Conservation (phyloP, 495 filamentous ascomycete species). For the Hypoxylon fragiforme region DNA sequence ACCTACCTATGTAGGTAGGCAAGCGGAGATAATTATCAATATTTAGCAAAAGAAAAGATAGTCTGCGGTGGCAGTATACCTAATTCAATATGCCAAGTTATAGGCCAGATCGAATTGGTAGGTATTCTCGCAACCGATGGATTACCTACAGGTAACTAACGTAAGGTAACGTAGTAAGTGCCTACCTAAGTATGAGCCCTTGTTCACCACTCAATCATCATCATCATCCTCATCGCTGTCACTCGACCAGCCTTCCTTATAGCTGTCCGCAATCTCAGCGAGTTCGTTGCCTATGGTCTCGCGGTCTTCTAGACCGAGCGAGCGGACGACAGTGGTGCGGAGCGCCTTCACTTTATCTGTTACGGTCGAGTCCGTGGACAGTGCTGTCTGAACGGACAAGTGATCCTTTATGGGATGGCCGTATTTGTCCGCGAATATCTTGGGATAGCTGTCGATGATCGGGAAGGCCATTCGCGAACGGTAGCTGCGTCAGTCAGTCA, state of each 20-base stretch:
- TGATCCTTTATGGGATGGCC: slow-evolving; percentile 41
- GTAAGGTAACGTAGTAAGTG: too few relatives aligned
- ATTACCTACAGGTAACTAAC: too few relatives aligned
- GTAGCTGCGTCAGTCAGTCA: slow-evolving; percentile 38
- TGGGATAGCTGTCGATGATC: slow-evolving; percentile 78
- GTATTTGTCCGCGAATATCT: slow-evolving; percentile 58
- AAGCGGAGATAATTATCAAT: too few relatives aligned
- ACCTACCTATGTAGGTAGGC: too few relatives aligned
- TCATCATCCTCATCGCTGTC: slow-evolving; percentile 83
- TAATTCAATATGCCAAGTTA: too few relatives aligned
- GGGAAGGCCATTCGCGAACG: slow-evolving; percentile 67
- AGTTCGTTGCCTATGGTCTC: slow-evolving; percentile 84
- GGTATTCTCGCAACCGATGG: too few relatives aligned
- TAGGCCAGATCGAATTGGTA: too few relatives aligned
- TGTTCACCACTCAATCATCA: slow-evolving; percentile 38
- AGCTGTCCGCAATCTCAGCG: slow-evolving; percentile 81
- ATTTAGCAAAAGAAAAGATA: too few relatives aligned
- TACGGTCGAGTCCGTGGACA: slow-evolving; percentile 76
- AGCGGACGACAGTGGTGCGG: slow-evolving; percentile 58
- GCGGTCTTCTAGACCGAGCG: slow-evolving; percentile 72
- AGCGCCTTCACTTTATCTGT: slow-evolving; percentile 68
- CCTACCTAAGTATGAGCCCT: too few relatives aligned
- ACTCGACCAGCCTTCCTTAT: slow-evolving; percentile 87
- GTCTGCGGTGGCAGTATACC: too few relatives aligned
- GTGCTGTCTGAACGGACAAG: slow-evolving; percentile 62